phyloP scores from a whole-genome alignment of 805 yeast species.

The Zygosaccharomyces bailii region DNA sequence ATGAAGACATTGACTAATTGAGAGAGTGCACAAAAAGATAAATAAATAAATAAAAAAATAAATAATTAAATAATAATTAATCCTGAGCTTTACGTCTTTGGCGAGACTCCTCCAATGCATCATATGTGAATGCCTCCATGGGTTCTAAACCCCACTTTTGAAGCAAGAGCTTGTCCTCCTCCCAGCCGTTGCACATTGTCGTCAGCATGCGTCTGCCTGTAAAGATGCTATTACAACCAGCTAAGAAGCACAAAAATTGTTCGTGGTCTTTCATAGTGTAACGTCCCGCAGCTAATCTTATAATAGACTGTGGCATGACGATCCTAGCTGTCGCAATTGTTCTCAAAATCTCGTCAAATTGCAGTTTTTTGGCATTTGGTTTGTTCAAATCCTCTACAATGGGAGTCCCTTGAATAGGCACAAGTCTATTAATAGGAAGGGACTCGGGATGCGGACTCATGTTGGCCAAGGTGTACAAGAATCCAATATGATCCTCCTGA shows the following conservation, averaged over 20 bases:
- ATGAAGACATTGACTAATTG: conserved; percentile 39
- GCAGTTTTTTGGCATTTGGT: conserved; percentile 43
- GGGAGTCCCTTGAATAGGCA: conserved; percentile 78
- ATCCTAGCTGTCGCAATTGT: conserved; percentile 75
- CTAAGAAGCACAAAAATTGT: conserved; percentile 70
- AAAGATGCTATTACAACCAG: conserved; percentile 77
- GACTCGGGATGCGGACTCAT: conserved; percentile 76
- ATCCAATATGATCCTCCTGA: conserved; percentile 64
- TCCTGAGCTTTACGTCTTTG: conserved; percentile 9
- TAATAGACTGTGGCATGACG: conserved; percentile 67
- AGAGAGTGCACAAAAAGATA: no score
- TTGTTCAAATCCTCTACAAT: conserved; percentile 52
- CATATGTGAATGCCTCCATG: conserved; percentile 44
- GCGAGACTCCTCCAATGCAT: conserved; percentile 12
- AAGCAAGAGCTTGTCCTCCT: conserved; percentile 68
- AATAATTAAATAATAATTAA: neutral
- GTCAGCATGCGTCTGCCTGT: conserved; percentile 81
- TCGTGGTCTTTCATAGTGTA: conserved; percentile 76
- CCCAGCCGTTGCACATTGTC: conserved; percentile 82
- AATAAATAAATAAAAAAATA: conserved; percentile 7
- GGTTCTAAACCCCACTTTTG: conserved; percentile 65
- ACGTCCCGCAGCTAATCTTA: conserved; percentile 77
- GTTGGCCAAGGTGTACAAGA: conserved; percentile 61
- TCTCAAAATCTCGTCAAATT: conserved; percentile 60
- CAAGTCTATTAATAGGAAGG: conserved; percentile 72